Percentiles rank a stretch among this genome's conserved stretches.
Conservation (phyloP, 495 filamentous ascomycete species). For the Bryoglossum gracile region DNA sequence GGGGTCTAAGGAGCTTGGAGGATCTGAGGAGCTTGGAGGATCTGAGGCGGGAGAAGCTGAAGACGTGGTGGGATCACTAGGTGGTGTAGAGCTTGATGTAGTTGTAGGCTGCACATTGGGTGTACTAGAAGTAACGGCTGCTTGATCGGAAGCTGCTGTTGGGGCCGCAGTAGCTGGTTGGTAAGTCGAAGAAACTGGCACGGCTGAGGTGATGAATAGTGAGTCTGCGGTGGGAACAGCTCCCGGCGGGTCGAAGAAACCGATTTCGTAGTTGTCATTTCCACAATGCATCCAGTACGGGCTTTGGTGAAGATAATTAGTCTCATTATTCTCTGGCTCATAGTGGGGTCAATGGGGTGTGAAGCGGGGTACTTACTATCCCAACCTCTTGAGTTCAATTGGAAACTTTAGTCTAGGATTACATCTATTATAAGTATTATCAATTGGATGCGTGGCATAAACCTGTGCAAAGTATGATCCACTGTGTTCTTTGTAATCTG, state of each 20-base stretch:
- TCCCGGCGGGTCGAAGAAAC: conserved; percentile 18
- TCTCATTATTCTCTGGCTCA: too few relatives aligned
- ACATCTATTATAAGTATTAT: conserved; percentile 12
- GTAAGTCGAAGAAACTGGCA: neutral
- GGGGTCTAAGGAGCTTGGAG: too few relatives aligned
- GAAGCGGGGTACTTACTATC: conserved; percentile 14
- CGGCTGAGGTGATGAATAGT: conserved; percentile 4
- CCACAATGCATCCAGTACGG: conserved; percentile 17
- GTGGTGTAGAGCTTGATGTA: too few relatives aligned
- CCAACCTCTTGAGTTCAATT: conserved; percentile 5
- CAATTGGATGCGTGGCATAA: conserved; percentile 9
- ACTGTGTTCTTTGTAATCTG: neutral
- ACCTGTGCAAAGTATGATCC: neutral
- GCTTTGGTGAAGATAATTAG: too few relatives aligned
- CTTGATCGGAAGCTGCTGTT: conserved; percentile 1
- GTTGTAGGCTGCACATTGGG: too few relatives aligned
- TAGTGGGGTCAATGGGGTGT: too few relatives aligned
- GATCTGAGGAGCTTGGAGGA: too few relatives aligned
- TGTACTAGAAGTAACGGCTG: too few relatives aligned
- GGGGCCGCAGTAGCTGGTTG: neutral
- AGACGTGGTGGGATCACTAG: too few relatives aligned
- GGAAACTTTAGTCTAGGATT: conserved; percentile 13
- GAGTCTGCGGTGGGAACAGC: conserved; percentile 7
- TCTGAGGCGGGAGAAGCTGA: too few relatives aligned
- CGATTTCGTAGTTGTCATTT: conserved; percentile 5